Evolutionary conservation across 2,329 filamentous ascomycete species (phyloP).

Genomic region (Curvularia sp.): DNA sequence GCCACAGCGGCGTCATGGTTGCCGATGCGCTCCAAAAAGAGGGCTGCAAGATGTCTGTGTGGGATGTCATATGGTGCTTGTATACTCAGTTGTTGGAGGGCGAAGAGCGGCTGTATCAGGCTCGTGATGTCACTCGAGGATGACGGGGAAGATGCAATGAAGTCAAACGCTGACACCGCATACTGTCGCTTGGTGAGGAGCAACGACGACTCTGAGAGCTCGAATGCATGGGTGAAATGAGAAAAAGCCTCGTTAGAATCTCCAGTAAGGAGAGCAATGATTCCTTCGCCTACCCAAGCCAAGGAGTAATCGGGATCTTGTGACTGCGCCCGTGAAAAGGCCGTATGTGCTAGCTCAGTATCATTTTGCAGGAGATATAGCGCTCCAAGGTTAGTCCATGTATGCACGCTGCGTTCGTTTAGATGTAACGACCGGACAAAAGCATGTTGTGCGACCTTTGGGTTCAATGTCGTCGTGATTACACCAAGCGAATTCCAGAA

Average conservation of each 20-base stretch:
- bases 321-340: conserved; percentile 89
- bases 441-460: conserved; percentile 88
- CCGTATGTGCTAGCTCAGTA: conserved; percentile 82
- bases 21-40: conserved; percentile 81
- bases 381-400: conserved; percentile 90
- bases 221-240: conserved; percentile 92
- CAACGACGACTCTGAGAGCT: conserved; percentile 82
- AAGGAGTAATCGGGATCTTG: conserved; percentile 92
- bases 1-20: conserved; percentile 70
- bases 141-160: conserved; percentile 67
- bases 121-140: conserved; percentile 61
- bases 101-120: conserved; percentile 87
- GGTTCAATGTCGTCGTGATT: conserved; percentile 83
- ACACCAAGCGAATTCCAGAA: conserved; percentile 98
- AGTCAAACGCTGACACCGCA: conserved; percentile 80
- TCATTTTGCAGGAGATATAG: conserved; percentile 87
- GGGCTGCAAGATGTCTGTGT: conserved; percentile 77
- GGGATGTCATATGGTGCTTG: conserved; percentile 74
- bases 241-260: conserved; percentile 78
- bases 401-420: conserved; percentile 81
- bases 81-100: conserved; percentile 78
- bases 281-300: conserved; percentile 92
- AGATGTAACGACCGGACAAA: conserved; percentile 92
- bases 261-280: conserved; percentile 79
- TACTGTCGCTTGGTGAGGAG: conserved; percentile 79